Base-by-base conservation (phyloP, 768 basidiomycete species). In the Baorangia bicolor region DNA sequence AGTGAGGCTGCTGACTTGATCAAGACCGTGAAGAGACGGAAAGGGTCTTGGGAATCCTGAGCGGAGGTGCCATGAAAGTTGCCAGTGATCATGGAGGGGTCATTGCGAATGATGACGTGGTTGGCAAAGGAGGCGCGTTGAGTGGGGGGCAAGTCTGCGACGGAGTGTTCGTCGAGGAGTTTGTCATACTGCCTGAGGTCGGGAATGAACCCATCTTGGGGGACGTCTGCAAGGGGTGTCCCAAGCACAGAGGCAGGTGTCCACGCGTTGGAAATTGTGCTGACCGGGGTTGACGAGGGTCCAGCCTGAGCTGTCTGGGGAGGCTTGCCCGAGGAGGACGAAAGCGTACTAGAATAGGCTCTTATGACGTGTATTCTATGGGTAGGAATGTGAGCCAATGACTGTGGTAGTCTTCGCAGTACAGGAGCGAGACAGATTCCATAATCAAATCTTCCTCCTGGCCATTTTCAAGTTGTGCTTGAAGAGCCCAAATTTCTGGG, bases 51-150 rank as follows among this genome's bases (percentile, higher is more conserved):
- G 5, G 57, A 13, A 1, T 21, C 28, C 16, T 47, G 53, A 4
- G 63, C 37, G 31, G 64, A 30, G 47, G 58, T 59, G 33, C 58
- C 56, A 20, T 66, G 63, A 49, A 66, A 66, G 59, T 63, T 58
- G 43, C 52, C 79, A 72, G 40, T 72, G 73, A 88, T 85, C 55
- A 88, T 80, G 54, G 86, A 84, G n/a, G 80, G 75, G 73, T 88
- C 82, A 65, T 89, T 90, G 50, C 87, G 85, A 48, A 87, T 67
- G 58, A 84, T 75, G 69, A 90, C 81, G 27, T 79, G 79, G 69
- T 85, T 85, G 58, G 79, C 75, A 70, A 76, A 85, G 1, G 79
- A 84, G 16, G 69, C 75, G 21, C 75, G 72, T 55, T 76, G 66
- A 25, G 76, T 75, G 1, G 86, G 81, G 14, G 81, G 80, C 62